phyloP scores from a whole-genome alignment of 2,329 filamentous ascomycete genomes.

The Aspergillus sp. region DNA sequence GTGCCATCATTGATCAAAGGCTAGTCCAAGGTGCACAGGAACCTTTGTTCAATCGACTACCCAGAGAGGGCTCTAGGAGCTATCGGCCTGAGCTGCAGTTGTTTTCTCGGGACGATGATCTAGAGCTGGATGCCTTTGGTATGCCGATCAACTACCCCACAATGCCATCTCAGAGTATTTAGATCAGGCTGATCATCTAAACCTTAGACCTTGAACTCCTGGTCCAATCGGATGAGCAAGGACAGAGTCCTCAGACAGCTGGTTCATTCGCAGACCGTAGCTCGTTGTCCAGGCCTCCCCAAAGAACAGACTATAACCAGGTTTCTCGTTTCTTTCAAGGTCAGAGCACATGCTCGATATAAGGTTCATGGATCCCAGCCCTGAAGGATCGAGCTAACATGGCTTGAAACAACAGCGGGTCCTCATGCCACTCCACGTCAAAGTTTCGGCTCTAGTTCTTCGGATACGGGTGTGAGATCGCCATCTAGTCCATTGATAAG shows the following conservation, averaged over 20 bases:
- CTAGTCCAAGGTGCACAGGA: constrained; percentile 28
- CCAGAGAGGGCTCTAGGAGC: background rate
- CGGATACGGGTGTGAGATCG: constrained; percentile 23
- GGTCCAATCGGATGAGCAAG: constrained; percentile 30
- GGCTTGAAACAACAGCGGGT: constrained; percentile 16
- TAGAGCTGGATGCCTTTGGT: constrained; percentile 55
- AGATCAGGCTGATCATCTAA: constrained; percentile 1
- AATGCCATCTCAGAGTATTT: background rate
- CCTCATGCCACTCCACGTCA: constrained; percentile 25
- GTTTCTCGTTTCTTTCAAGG: constrained; percentile 34
- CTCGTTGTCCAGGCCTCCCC: background rate
- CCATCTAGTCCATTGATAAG: constrained; percentile 36
- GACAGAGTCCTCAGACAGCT: constrained; percentile 9
- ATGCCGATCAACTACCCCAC: constrained; percentile 16
- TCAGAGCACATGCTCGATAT: constrained; percentile 20
- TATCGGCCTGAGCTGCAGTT: background rate
- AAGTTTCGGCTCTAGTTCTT: constrained; percentile 30
- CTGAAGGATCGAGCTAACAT: no score
- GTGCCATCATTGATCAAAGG: constrained; percentile 24
- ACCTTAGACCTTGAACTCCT: constrained; percentile 41
- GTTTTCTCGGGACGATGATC: constrained; percentile 24
- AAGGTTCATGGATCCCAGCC: background rate
- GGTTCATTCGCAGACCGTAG: background rate
- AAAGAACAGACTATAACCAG: constrained; percentile 13
- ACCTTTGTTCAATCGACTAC: constrained; percentile 5